Evolutionary conservation across 768 basidiomycete genomes (phyloP), one percentile per base, ranked within the genome.

Genomic region (Amanita jacksonii): DNA sequence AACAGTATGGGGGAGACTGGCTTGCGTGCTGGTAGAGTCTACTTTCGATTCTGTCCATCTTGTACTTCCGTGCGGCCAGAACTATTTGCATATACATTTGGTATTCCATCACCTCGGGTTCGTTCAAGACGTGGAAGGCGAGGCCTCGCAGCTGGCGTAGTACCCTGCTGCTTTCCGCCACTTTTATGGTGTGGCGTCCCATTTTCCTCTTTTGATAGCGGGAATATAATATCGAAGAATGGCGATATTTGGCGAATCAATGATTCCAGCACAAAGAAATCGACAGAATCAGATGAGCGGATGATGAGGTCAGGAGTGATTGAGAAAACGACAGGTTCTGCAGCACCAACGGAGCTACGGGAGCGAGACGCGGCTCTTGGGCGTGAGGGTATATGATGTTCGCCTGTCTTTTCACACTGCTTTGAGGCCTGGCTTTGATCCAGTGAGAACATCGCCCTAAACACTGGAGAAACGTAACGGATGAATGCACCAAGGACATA

Each of bases 221-320:
- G 30, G 25, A 62, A 52, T 62, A 63, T 65, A 33, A 41, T 51
- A 19, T 41, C 43, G 40, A 66, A 64, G 13, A 61, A 39, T 3
- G 57, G 54, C 1, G 67, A 67, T 4, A 55, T 51, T 8, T 59
- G 28, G 7, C 59, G 49, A 3, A 67, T 49, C 1, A 65, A 41
- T 10, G 38, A 31, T 38, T 57, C 55, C 38, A 52, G 51, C 34
- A 60, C 52, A 19, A 49, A 51, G 46, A 65, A 63, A 40, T 67
- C 54, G 30, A 62, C 41, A 6, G 52, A 49, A 48, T 67, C 64
- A 9, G 51, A 51, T 13, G 57, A 51, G 16, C 48, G 54, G 15
- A 62, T 44, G 34, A 62, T 54, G 33, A 60, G 32, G 41, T 62
- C 54, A 15, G 52, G 48, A 6, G 27, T 12, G 6, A 12, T 6